Conservation (phyloP, 1,284 basidiomycete genomes). For the Microbotryomycetes sp. region DNA sequence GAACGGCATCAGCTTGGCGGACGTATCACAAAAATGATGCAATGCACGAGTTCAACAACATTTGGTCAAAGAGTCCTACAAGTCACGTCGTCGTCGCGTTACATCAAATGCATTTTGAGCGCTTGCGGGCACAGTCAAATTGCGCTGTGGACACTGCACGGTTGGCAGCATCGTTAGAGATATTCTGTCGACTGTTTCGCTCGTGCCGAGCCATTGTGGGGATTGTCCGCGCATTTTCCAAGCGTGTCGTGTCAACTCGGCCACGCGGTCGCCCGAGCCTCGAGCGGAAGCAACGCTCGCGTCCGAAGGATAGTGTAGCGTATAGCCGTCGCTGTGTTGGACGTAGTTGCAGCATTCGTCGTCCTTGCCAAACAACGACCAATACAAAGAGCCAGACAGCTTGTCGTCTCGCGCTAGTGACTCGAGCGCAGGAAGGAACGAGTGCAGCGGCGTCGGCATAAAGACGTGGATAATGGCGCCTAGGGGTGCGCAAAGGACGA, state of each 20-base stretch:
- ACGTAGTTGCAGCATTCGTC: conserved; percentile 23
- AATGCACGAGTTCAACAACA: no score
- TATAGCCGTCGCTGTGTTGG: conserved; percentile 24
- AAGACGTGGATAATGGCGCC: conserved; percentile 15
- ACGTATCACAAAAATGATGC: no score
- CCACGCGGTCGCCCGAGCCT: background rate
- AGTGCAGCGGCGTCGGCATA: conserved; percentile 14
- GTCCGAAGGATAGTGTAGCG: conserved; percentile 22
- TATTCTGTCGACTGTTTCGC: background rate
- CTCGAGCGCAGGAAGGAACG: conserved; percentile 14
- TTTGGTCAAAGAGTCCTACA: no score
- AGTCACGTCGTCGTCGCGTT: no score
- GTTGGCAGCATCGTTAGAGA: background rate
- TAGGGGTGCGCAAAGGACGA: conserved; percentile 17
- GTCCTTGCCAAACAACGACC: conserved; percentile 33
- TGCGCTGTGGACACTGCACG: background rate
- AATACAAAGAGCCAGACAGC: conserved; percentile 28
- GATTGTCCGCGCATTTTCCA: conserved; percentile 16
- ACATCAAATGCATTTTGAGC: no score
- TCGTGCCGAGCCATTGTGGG: conserved; percentile 6
- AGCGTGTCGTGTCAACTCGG: conserved; percentile 14
- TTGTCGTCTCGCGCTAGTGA: background rate
- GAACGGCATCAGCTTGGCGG: no score
- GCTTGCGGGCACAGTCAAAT: background rate
- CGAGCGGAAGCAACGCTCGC: background rate